Percentiles rank a stretch among this genome's conserved stretches.
Conservation (phyloP, 352 stramenopile species). For the Globisporangium spinosum region DNA sequence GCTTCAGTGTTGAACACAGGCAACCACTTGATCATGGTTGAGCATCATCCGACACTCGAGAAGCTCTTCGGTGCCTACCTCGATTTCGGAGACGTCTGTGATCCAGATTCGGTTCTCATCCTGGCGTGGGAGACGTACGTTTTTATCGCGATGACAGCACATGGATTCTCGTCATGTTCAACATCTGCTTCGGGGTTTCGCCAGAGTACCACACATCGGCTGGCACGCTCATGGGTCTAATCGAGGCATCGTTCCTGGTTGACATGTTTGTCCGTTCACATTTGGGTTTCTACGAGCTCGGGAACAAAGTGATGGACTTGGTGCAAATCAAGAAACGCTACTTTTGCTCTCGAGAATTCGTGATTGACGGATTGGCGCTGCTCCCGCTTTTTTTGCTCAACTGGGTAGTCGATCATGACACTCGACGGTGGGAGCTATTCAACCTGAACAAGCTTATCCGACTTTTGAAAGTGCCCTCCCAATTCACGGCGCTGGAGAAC, state of each 20-base stretch:
- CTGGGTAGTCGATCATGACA: slow-evolving; percentile 19
- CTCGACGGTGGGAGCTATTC: slow-evolving; percentile 31
- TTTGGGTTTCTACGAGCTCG: slow-evolving; percentile 60
- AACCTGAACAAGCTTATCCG: slow-evolving; percentile 69
- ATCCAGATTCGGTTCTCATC: slow-evolving; percentile 48
- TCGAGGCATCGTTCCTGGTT: slow-evolving; percentile 47
- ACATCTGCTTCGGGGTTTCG: slow-evolving; percentile 41
- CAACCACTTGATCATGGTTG: neutral
- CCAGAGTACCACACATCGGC: neutral
- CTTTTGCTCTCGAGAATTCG: slow-evolving; percentile 38
- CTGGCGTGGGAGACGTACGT: slow-evolving; percentile 61
- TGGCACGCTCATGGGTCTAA: slow-evolving; percentile 31
- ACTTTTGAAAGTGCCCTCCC: slow-evolving; percentile 51
- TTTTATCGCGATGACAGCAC: slow-evolving; percentile 45
- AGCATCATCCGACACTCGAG: neutral
- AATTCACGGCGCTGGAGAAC: slow-evolving; percentile 52
- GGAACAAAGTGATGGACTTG: slow-evolving; percentile 65
- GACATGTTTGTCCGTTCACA: slow-evolving; percentile 54
- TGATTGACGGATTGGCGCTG: slow-evolving; percentile 44
- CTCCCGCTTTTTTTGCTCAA: slow-evolving; percentile 51
- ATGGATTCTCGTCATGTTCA: slow-evolving; percentile 46
- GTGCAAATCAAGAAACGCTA: slow-evolving; percentile 41
- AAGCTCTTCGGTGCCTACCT: slow-evolving; percentile 8
- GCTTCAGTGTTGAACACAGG: slow-evolving; percentile 11
- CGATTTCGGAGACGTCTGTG: slow-evolving; percentile 24